These are phyloP conservation scores for Rhazya stricta DNA, from an alignment of 257 asterid genomes.

Conservation along the genomic window DNA sequence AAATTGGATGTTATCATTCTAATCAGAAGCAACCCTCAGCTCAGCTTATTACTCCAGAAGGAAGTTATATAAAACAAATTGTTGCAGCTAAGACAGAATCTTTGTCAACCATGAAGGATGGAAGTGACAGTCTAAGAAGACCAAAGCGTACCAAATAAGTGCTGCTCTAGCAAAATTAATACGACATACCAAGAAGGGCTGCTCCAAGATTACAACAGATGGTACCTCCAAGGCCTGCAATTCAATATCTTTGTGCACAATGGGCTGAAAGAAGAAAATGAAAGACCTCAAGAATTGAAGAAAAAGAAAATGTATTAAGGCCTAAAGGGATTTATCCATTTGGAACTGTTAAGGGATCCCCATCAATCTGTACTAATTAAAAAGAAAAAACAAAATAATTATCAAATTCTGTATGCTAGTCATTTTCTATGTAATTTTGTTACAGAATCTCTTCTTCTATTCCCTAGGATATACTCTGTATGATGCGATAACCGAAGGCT, in stretches of 20 bases:
- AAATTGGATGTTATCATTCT: background rate
- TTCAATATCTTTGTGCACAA: constrained; percentile 72
- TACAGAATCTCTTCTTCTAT: background rate
- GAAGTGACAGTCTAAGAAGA: background rate
- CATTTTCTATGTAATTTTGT: background rate
- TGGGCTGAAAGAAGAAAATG: constrained; percentile 49
- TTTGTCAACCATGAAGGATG: background rate
- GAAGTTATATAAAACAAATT: background rate
- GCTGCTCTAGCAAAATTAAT: background rate
- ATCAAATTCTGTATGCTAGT: background rate
- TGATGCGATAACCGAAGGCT: background rate
- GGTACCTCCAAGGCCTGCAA: constrained; percentile 74
- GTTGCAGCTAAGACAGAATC: background rate
- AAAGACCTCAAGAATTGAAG: constrained; percentile 5
- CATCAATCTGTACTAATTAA: background rate
- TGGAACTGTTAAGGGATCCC: background rate
- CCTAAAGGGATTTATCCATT: background rate
- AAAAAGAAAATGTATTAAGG: background rate
- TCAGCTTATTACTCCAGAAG: background rate
- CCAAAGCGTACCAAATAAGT: background rate
- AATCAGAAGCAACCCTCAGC: background rate
- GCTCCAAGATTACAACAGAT: constrained; percentile 61
- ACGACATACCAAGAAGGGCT: constrained; percentile 69
- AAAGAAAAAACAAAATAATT: background rate
- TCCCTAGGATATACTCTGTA: background rate